Conservation (phyloP, 345 rosid species). For the Euphorbia peplus region DNA sequence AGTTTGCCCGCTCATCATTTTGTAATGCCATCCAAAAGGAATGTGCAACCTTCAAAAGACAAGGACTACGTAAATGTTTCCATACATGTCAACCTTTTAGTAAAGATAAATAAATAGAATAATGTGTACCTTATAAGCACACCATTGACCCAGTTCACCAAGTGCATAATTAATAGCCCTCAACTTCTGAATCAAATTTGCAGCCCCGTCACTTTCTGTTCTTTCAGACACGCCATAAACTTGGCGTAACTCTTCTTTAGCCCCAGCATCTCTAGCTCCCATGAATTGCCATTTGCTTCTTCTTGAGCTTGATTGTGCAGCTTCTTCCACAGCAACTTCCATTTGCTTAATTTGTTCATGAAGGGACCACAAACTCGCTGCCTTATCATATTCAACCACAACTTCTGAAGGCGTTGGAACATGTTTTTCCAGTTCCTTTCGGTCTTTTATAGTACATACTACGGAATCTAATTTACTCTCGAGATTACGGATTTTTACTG, state of each 20-base stretch:
- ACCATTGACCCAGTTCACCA: constrained; percentile 97
- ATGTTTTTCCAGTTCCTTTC: constrained; percentile 92
- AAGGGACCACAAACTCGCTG: constrained; percentile 91
- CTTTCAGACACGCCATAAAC: constrained; percentile 97
- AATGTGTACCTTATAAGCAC: constrained; percentile 86
- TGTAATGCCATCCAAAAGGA: constrained; percentile 88
- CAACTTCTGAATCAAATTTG: constrained; percentile 87
- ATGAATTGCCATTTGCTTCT: constrained; percentile 98
- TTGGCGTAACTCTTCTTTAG: constrained; percentile 88
- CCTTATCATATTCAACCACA: constrained; percentile 92
- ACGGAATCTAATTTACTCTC: constrained; percentile 92
- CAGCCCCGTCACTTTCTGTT: constrained; percentile 98
- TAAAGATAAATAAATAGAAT: constrained; percentile 8
- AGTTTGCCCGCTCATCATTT: constrained; percentile 89
- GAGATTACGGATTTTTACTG: constrained; percentile 93
- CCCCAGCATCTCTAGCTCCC: constrained; percentile 99
- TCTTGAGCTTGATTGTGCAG: constrained; percentile 81
- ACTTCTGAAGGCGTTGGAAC: constrained; percentile 95
- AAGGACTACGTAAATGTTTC: background rate
- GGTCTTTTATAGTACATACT: constrained; percentile 89
- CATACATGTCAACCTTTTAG: background rate
- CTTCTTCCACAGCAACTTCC: constrained; percentile 85
- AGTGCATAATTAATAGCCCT: constrained; percentile 92
- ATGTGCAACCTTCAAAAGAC: constrained; percentile 68
- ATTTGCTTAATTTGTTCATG: constrained; percentile 91